A percentile compares a stretch with the other conserved stretches of the same genome.
phyloP scores from a whole-genome alignment of 1,284 basidiomycete genomes.

The Sparassis latifolia region DNA sequence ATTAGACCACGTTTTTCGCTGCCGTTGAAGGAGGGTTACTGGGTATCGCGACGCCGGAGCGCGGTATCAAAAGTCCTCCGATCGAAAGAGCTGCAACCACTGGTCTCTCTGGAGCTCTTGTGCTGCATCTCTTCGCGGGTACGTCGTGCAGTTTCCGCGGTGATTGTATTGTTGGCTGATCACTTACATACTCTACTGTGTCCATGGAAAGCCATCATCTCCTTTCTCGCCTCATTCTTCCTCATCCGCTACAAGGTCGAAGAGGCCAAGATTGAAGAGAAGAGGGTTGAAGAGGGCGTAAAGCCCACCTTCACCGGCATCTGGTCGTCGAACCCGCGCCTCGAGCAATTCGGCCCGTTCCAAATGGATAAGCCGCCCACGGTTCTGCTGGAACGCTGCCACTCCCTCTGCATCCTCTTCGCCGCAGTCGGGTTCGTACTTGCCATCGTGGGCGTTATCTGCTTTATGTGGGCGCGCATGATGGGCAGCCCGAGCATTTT shows the following conservation, averaged over 20 bases:
- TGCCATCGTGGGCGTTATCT: slow-evolving; percentile 41
- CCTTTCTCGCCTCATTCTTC: slow-evolving; percentile 52
- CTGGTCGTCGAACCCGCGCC: slow-evolving; percentile 36
- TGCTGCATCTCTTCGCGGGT: slow-evolving; percentile 51
- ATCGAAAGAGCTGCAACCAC: slow-evolving; percentile 37
- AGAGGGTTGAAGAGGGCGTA: slow-evolving; percentile 11
- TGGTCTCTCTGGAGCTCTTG: slow-evolving; percentile 40
- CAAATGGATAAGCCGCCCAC: slow-evolving; percentile 29
- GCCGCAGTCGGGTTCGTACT: slow-evolving; percentile 47
- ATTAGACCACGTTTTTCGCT: slow-evolving; percentile 58
- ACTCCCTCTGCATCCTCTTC: slow-evolving; percentile 42
- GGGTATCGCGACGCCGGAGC: slow-evolving; percentile 31
- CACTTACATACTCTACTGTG: not conserved
- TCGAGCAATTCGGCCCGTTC: slow-evolving; percentile 33
- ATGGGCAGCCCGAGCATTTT: slow-evolving; percentile 37
- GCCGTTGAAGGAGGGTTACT: slow-evolving; percentile 49
- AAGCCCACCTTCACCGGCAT: not conserved
- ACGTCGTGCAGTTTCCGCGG: slow-evolving; percentile 11
- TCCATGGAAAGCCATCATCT: slow-evolving; percentile 38
- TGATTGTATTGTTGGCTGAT: not conserved
- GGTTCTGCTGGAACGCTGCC: slow-evolving; percentile 41
- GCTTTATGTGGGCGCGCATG: slow-evolving; percentile 44
- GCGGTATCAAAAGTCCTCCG: slow-evolving; percentile 6
- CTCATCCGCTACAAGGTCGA: slow-evolving; percentile 48
- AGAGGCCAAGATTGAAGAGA: slow-evolving; percentile 39